These are phyloP conservation scores for Discostella stelligeroides DNA, from an alignment of 108 stramenopile species.

Conservation along the genomic window DNA sequence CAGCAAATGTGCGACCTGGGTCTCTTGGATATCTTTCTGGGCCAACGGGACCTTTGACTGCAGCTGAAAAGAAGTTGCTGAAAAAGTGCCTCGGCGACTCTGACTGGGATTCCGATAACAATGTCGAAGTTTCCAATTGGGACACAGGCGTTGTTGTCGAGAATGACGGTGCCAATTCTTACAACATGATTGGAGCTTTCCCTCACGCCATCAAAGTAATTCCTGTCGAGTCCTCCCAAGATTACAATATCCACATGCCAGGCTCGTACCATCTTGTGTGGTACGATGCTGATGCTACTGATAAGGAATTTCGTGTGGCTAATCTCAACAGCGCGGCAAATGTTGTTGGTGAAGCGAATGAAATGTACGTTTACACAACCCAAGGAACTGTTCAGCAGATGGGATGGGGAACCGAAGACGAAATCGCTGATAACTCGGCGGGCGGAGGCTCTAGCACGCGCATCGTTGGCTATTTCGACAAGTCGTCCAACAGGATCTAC, in stretches of 20 bases:
- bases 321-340: constrained; percentile 46
- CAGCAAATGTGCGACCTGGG: constrained; percentile 38
- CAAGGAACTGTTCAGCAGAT: constrained; percentile 58
- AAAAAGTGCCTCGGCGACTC: constrained; percentile 73
- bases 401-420: constrained; percentile 39
- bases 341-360: constrained; percentile 22
- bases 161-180: constrained; percentile 36
- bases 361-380: constrained; percentile 61
- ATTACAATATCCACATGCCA: constrained; percentile 44
- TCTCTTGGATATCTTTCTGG: constrained; percentile 50
- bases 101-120: constrained; percentile 62
- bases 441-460: constrained; percentile 38
- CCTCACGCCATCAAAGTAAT: constrained; percentile 73
- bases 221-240: constrained; percentile 34
- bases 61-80: constrained; percentile 47
- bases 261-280: constrained; percentile 63
- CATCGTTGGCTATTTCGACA: constrained; percentile 60
- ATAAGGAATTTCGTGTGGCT: constrained; percentile 49
- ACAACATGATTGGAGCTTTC: constrained; percentile 59
- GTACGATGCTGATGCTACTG: constrained; percentile 45
- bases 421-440: constrained; percentile 35
- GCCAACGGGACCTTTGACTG: constrained; percentile 31
- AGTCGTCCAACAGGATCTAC: constrained; percentile 56
- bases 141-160: constrained; percentile 51
- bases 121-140: constrained; percentile 71